A percentile compares a stretch with the other conserved stretches of the same genome.
phyloP scores from a whole-genome alignment of 1,284 basidiomycete species.

The Ceraceosorus bombacis region DNA sequence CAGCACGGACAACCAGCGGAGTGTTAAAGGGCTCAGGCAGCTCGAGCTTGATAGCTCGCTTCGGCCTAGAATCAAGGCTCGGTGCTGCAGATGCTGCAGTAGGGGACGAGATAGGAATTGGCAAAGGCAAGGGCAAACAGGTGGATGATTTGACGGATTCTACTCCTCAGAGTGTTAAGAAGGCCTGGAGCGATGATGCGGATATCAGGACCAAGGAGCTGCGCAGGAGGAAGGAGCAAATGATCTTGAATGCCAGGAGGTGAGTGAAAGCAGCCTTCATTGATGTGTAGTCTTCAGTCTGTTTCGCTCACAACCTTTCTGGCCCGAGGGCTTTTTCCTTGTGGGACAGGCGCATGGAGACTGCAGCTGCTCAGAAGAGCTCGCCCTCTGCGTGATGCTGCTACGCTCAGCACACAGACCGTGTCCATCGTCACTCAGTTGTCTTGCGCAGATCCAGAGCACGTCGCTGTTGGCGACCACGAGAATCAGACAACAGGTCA shows the following conservation, averaged over 20 bases:
- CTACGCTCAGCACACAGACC: no score
- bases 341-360: no score
- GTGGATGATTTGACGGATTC: no score
- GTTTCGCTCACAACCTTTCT: background rate
- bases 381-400: no score
- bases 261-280: background rate
- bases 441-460: no score
- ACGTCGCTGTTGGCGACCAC: no score
- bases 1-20: background rate
- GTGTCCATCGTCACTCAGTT: no score
- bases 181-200: constrained; percentile 17
- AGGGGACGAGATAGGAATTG: background rate
- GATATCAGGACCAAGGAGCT: constrained; percentile 17
- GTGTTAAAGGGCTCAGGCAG: background rate
- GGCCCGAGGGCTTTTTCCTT: no score
- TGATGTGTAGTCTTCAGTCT: background rate
- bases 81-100: constrained; percentile 5
- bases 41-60: constrained; percentile 25
- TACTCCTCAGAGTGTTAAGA: no score
- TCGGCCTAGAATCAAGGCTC: constrained; percentile 21
- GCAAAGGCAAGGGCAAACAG: constrained; percentile 10
- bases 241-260: constrained; percentile 15
- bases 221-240: constrained; percentile 29
- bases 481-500: no score
- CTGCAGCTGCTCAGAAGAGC: no score